Conservation (phyloP, 2,329 filamentous ascomycete genomes). For the Ceratocystis harringtonii region DNA sequence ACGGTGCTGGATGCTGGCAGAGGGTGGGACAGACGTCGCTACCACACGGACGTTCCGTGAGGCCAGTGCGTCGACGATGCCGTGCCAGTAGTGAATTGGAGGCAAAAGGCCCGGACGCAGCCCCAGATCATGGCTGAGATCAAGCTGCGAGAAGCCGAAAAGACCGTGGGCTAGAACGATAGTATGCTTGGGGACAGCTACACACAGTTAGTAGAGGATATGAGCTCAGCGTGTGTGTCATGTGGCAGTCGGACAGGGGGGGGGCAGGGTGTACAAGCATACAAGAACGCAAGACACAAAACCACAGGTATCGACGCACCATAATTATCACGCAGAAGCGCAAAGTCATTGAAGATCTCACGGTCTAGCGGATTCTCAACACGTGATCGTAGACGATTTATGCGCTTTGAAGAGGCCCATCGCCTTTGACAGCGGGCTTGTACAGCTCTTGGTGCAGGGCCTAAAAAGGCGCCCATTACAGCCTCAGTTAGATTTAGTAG, state of each 20-base stretch:
- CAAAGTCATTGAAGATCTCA: slow-evolving; percentile 17
- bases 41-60: slow-evolving; percentile 41
- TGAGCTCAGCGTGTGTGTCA: background rate
- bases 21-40: slow-evolving; percentile 45
- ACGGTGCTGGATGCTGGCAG: slow-evolving; percentile 44
- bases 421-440: background rate
- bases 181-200: slow-evolving; percentile 36
- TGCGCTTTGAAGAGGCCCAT: background rate
- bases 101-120: slow-evolving; percentile 28
- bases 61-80: slow-evolving; percentile 43
- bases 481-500: too few species aligned
- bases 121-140: slow-evolving; percentile 22
- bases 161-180: slow-evolving; percentile 52
- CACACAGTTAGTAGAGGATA: slow-evolving; percentile 1
- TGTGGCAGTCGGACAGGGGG: too few species aligned
- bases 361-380: slow-evolving; percentile 14
- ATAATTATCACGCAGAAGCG: slow-evolving; percentile 14
- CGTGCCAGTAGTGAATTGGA: slow-evolving; percentile 48
- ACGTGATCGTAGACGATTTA: background rate
- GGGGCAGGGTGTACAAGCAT: too few species aligned
- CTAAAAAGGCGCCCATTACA: background rate
- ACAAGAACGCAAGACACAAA: too few species aligned
- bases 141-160: slow-evolving; percentile 46
- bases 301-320: background rate
- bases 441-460: background rate